Base-by-base conservation (phyloP, 352 stramenopile species). In the Saprolegnia diclina region DNA sequence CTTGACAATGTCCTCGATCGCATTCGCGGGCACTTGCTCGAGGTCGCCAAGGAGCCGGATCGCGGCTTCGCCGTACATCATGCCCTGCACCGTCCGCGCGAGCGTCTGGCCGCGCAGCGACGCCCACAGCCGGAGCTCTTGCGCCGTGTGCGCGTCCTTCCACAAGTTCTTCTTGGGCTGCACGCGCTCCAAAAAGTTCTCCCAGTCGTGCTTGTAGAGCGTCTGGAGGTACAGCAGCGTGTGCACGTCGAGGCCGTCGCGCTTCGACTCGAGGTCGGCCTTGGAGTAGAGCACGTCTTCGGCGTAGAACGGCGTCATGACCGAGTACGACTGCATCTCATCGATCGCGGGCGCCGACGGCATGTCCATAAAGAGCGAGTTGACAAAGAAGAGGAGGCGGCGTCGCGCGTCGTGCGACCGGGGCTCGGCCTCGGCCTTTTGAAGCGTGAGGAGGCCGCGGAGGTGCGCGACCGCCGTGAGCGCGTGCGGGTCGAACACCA, bases 281-380 rank as follows among this genome's bases (percentile, higher is more conserved):
- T 98, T 97, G 44, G 84, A 98, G 74, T 99, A 98, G 42, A 98
- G 77, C 11, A 99, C 96, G 71, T 98, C 94, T 80, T 99, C 97
- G 18, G 89, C 97, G 79, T 99, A 99, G 75, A 98, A 99, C 7
- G 97, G 97, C 40, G 97, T 99, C 74, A 99, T 91, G 55, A 98
- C 95, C 70, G 97, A 99, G 92, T 96, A 99, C 18, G 94, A 98
- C 76, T 98, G 98, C 95, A 99, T 99, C 72, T 98, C 94, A 63
- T 98, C 88, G 7, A 99, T 90, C 50, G 97, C 85, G 16, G 97
- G 97, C 14, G 97, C 95, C 64, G 97, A 77, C 0, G 97, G 97
- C 88, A 99, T 98, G 74, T 99, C 96, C 97, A 99, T 99, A 78
- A 99, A 99, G n/a, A 99, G 75, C 65, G 96, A 98, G 74, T 99